phyloP scores from a whole-genome alignment of 176 grass and related monocot genomes.

The Oryza meyeriana region DNA sequence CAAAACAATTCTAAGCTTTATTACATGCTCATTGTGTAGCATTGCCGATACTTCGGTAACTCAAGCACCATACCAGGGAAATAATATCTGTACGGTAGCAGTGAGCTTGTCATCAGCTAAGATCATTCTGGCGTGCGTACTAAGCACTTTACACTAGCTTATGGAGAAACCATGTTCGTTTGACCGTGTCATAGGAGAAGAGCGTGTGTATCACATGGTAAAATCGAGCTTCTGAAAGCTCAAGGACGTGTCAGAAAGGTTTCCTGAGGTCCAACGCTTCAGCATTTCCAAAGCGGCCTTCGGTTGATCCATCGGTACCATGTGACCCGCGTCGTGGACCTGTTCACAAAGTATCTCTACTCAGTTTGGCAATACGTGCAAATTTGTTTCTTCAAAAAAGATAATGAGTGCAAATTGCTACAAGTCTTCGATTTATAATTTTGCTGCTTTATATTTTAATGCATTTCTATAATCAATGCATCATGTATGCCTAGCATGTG shows the following conservation, averaged over 20 bases:
- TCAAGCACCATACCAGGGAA: constrained; percentile 21
- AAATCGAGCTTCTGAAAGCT: constrained; percentile 34
- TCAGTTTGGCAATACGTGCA: neutral
- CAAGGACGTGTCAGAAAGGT: constrained; percentile 25
- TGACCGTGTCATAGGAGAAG: neutral
- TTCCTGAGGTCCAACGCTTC: constrained; percentile 67
- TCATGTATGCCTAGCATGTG: neutral
- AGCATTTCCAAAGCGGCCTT: constrained; percentile 92
- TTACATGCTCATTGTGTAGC: constrained; percentile 21
- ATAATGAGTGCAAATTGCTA: neutral
- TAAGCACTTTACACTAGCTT: neutral
- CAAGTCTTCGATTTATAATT: neutral
- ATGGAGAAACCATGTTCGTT: neutral
- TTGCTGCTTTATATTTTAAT: neutral
- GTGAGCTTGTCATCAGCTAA: constrained; percentile 21
- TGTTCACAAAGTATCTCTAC: neutral
- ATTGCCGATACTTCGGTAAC: neutral
- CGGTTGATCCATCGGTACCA: constrained; percentile 98
- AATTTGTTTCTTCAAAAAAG: neutral
- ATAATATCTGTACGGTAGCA: constrained; percentile 22
- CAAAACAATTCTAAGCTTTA: constrained; percentile 15
- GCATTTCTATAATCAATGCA: neutral
- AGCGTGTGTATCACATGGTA: constrained; percentile 17
- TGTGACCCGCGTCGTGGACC: constrained; percentile 87
- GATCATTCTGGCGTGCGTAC: neutral